Evolutionary conservation across 441 rosid genomes (phyloP).

Genomic region (Adansonia rubrostipa): DNA sequence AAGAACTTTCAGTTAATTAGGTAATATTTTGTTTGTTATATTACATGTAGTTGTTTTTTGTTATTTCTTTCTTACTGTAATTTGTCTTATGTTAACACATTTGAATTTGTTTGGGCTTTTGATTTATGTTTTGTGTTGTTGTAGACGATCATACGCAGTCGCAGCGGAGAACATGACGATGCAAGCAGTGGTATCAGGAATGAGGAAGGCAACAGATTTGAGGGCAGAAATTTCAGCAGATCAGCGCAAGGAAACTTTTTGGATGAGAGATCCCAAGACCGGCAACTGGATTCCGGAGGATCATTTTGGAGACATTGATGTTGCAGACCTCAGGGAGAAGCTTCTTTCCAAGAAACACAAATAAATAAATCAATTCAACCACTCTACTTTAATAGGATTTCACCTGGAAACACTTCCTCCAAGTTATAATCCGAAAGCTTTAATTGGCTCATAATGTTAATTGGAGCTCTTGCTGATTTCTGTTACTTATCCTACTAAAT

Average conservation of each 20-base stretch:
- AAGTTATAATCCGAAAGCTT: background rate
- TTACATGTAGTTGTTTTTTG: background rate
- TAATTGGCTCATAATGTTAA: background rate
- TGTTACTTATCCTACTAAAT: background rate
- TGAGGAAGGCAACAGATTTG: slow-evolving; percentile 28
- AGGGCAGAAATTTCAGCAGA: slow-evolving; percentile 7
- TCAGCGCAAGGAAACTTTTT: slow-evolving; percentile 30
- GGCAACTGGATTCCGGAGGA: slow-evolving; percentile 64
- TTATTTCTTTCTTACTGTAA: background rate
- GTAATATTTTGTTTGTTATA: slow-evolving; percentile 11
- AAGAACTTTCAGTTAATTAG: slow-evolving; percentile 34
- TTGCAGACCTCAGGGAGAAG: slow-evolving; percentile 46
- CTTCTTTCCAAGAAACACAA: slow-evolving; percentile 32
- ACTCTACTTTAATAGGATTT: background rate
- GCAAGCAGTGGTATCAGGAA: background rate
- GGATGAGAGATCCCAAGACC: slow-evolving; percentile 67
- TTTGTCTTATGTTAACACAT: background rate
- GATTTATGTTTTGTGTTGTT: background rate
- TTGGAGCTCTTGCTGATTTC: background rate
- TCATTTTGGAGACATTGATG: slow-evolving; percentile 47
- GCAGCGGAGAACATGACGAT: background rate
- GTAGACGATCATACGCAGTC: slow-evolving; percentile 4
- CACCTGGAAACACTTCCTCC: background rate
- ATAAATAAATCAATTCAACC: background rate
- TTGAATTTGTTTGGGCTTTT: background rate